A percentile compares a stretch with the other conserved stretches of the same genome.
phyloP scores from a whole-genome alignment of 2,329 filamentous ascomycete species.

The Botrytis deweyae region DNA sequence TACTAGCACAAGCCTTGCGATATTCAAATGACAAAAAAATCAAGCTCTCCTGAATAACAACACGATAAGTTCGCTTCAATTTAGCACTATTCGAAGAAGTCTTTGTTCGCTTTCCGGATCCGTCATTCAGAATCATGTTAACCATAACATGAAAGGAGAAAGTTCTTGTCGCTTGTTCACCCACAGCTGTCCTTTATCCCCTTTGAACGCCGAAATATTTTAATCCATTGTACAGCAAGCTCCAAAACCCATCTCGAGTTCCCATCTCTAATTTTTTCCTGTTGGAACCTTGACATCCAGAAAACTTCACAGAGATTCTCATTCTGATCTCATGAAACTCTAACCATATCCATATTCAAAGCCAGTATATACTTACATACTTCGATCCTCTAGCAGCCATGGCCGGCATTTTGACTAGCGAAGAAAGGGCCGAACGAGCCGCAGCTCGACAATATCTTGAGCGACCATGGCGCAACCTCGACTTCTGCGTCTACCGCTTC shows the following conservation, averaged over 20 bases:
- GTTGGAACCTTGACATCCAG: neutral
- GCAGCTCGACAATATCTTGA: neutral
- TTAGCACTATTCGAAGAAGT: neutral
- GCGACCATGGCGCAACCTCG: conserved; percentile 5
- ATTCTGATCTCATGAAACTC: neutral
- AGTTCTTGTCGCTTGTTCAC: neutral
- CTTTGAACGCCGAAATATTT: conserved; percentile 8
- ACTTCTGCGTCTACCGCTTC: conserved; percentile 15
- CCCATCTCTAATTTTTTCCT: neutral
- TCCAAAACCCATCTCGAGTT: neutral
- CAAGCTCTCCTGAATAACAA: neutral
- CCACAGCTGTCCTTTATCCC: neutral
- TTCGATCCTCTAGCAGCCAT: neutral
- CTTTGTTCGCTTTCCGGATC: conserved; percentile 13
- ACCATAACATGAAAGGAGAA: neutral
- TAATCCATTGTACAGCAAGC: neutral
- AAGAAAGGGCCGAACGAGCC: too few species aligned
- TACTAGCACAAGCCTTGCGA: neutral
- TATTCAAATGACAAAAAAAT: neutral
- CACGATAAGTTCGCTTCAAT: neutral
- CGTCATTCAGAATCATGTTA: conserved; percentile 2
- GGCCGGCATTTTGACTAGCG: neutral
- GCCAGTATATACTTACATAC: neutral
- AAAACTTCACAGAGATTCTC: neutral
- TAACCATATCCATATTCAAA: neutral